Percentiles rank a stretch among this genome's conserved stretches.
phyloP scores from a whole-genome alignment of 1,284 basidiomycete species.

The Cryptococcus depauperatus region DNA sequence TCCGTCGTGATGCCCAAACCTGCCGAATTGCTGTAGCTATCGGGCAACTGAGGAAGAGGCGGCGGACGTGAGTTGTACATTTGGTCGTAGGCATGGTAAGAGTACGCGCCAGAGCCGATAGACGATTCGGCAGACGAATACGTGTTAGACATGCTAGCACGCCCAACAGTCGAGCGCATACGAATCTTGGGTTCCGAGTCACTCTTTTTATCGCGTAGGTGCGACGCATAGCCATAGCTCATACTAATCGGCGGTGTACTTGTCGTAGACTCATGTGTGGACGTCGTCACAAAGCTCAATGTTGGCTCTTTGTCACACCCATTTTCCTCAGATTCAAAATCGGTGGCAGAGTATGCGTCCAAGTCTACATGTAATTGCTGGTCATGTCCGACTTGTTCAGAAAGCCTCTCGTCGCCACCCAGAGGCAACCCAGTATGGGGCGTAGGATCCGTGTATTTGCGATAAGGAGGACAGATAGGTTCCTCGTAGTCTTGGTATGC shows the following conservation, averaged over 20 bases:
- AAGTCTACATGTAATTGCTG: constrained; percentile 37
- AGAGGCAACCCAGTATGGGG: constrained; percentile 10
- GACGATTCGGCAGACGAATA: constrained; percentile 43
- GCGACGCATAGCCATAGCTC: constrained; percentile 24
- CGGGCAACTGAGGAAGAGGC: constrained; percentile 27
- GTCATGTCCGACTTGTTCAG: constrained; percentile 2
- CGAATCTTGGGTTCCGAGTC: constrained; percentile 28
- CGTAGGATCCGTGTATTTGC: constrained; percentile 39
- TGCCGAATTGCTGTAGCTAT: constrained; percentile 12
- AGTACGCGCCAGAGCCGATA: constrained; percentile 36
- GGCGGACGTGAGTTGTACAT: constrained; percentile 23
- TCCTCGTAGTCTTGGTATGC: constrained; percentile 21
- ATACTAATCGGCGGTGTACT: constrained; percentile 31
- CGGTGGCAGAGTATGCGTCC: constrained; percentile 33
- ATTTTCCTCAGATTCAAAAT: constrained; percentile 24
- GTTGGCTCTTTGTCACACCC: constrained; percentile 28
- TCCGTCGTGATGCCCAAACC: constrained; percentile 24
- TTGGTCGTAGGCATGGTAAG: constrained; percentile 31
- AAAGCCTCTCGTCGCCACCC: neutral
- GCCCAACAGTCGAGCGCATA: constrained; percentile 27
- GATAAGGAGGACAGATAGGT: constrained; percentile 19
- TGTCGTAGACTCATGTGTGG: constrained; percentile 37
- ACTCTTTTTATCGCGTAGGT: constrained; percentile 18
- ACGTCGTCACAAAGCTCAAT: constrained; percentile 41
- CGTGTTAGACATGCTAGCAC: constrained; percentile 24